These are phyloP conservation scores for Chlorella vulgaris DNA, from an alignment of 139 green algal genomes.

Conservation along the genomic window DNA sequence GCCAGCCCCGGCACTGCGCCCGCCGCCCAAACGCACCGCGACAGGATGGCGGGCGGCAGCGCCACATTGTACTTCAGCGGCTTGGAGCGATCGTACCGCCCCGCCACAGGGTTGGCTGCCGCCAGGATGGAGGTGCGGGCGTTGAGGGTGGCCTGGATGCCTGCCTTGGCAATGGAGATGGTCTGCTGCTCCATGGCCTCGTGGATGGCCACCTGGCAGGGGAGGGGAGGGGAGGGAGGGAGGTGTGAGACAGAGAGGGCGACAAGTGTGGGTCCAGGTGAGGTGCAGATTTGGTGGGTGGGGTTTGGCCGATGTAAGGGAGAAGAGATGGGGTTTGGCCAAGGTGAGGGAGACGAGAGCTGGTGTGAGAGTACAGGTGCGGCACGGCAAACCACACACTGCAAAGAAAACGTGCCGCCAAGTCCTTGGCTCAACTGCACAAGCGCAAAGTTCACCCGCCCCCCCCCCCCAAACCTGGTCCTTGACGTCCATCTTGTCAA, in stretches of 20 bases:
- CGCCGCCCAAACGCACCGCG: conserved; percentile 54
- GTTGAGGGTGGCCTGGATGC: conserved; percentile 97
- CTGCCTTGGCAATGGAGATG: conserved; percentile 98
- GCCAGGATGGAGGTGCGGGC: conserved; percentile 94
- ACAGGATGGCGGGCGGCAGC: conserved; percentile 91
- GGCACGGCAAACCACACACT: too few species aligned
- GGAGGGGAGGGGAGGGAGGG: neutral
- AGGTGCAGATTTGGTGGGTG: neutral
- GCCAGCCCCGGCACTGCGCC: too few species aligned
- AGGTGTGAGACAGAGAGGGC: neutral
- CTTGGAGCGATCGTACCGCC: conserved; percentile 93
- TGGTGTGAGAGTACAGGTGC: too few species aligned
- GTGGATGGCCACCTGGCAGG: conserved; percentile 77
- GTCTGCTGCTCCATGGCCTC: conserved; percentile 99
- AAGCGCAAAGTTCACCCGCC: neutral
- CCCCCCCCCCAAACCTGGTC: conserved; percentile 68
- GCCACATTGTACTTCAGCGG: conserved; percentile 91
- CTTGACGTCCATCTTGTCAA: conserved; percentile 97
- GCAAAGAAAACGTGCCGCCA: too few species aligned
- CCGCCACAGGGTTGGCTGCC: conserved; percentile 91
- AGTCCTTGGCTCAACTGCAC: neutral
- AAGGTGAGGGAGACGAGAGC: too few species aligned
- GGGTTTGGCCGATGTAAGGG: too few species aligned
- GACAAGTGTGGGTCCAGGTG: too few species aligned
- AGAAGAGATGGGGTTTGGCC: too few species aligned